Evolutionary conservation across 768 basidiomycete species (phyloP), one percentile per base, ranked within the genome.

Genomic region (Epithele typhae): DNA sequence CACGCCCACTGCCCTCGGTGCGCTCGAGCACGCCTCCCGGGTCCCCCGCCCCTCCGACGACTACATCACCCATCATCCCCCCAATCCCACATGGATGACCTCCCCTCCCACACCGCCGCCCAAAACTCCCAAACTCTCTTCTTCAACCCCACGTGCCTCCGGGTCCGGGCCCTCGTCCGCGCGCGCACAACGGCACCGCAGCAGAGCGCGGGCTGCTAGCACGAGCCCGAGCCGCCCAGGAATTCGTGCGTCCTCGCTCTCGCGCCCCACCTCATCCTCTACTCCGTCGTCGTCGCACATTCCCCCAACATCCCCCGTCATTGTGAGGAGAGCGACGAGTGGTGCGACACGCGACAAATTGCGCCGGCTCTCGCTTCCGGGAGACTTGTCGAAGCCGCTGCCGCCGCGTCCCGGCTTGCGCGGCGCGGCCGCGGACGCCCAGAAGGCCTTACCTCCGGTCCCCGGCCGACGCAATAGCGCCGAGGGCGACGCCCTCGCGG

Each of bases 61-160:
- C 43, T 53, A 45, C 41, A 40, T 46, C 37, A 46, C 48, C 27
- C 45, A 50, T 44, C 48, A 40, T 24, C 27, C 47, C 33, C 54
- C 64, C 27, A 63, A 74, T 3, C 78, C 78, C 36, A 77, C 72
- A 40, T 79, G 79, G 79, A 76, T 73, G 35, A 74, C 79, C 12
- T 78, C 75, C 9, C 79, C 78, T 22, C 78, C 79, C 22, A 80
- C 79, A 10, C 78, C 80, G 30, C 77, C 77, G 18, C 64, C 70
- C 46, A 56, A 52, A 23, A 24, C 19, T 24, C n/a, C n/a, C n/a
- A n/a, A n/a, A 21, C 47, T 18, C 12, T 42, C 70, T 68, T 54
- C 56, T 63, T 49, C 48, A 68, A 48, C 72, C 69, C 40, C 66
- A 68, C 43, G 68, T 68, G 15, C 3, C 32, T 38, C 49, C 14